A percentile compares a stretch with the other conserved stretches of the same genome.
These are phyloP conservation scores for Rhizopus microsporus DNA, from an alignment of 371 early-diverging fungal genomes.

Conservation along the genomic window DNA sequence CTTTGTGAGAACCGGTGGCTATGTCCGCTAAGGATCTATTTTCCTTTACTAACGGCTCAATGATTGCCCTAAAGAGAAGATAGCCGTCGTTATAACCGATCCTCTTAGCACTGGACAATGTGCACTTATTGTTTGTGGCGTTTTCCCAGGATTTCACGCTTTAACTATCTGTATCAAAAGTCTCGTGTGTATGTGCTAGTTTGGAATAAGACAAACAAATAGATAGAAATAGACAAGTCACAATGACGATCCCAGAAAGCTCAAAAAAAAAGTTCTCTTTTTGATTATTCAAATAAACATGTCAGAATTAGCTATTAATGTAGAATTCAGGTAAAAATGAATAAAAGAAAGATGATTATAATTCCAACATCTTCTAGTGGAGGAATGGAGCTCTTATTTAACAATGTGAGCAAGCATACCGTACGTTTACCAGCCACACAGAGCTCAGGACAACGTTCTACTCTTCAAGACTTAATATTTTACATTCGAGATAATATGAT, in stretches of 20 bases:
- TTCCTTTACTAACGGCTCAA: too few relatives aligned
- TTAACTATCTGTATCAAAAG: too few relatives aligned
- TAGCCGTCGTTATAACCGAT: too few relatives aligned
- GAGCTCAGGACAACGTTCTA: slow-evolving; percentile 46
- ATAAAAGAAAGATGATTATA: neutral
- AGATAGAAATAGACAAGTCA: neutral
- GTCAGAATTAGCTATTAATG: slow-evolving; percentile 23
- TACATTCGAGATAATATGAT: slow-evolving; percentile 72
- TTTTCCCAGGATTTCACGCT: too few relatives aligned
- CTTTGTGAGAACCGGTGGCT: too few relatives aligned
- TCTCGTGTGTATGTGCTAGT: too few relatives aligned
- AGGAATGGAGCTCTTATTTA: slow-evolving; percentile 93
- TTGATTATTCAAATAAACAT: slow-evolving; percentile 8
- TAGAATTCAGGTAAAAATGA: slow-evolving; percentile 25
- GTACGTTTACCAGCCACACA: slow-evolving; percentile 53
- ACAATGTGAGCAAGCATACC: slow-evolving; percentile 64
- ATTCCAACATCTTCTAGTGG: slow-evolving; percentile 55
- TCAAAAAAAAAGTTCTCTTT: neutral
- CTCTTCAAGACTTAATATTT: slow-evolving; percentile 72
- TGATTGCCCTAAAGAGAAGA: too few relatives aligned
- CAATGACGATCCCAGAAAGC: neutral
- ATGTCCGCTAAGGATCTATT: too few relatives aligned
- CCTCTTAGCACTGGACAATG: too few relatives aligned
- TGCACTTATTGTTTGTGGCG: too few relatives aligned
- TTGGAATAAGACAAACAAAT: too few relatives aligned